Evolutionary conservation across 2,329 filamentous ascomycete genomes (phyloP).

Genomic region (Bertia moriformis): DNA sequence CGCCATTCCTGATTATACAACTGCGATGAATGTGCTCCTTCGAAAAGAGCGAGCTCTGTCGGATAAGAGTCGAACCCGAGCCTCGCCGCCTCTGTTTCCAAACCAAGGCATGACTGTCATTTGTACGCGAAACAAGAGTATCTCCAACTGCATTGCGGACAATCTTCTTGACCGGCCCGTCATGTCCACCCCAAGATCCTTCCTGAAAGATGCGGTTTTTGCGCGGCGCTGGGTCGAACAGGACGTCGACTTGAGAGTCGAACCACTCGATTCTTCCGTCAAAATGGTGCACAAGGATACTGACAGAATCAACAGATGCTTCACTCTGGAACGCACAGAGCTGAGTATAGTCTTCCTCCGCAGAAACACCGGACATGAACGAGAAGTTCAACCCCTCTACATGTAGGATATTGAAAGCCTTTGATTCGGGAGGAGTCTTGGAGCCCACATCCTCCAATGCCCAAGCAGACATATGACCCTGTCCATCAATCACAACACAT

Average conservation of each 20-base stretch:
- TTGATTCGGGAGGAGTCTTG: slow-evolving; percentile 47
- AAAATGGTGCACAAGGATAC: slow-evolving; percentile 66
- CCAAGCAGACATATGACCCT: slow-evolving; percentile 80
- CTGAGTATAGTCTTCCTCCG: slow-evolving; percentile 1
- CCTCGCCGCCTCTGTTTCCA: slow-evolving; percentile 56
- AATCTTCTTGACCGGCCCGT: slow-evolving; percentile 66
- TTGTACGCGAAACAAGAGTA: slow-evolving; percentile 68
- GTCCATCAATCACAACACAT: slow-evolving; percentile 70
- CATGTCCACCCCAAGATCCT: slow-evolving; percentile 72
- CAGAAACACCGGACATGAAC: slow-evolving; percentile 20
- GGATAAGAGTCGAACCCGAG: slow-evolving; percentile 37
- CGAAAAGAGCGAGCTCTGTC: slow-evolving; percentile 54
- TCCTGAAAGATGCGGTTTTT: slow-evolving; percentile 44
- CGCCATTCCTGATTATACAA: slow-evolving; percentile 61
- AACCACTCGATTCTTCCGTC: slow-evolving; percentile 75
- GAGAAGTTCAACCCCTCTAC: slow-evolving; percentile 43
- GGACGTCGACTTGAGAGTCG: slow-evolving; percentile 59
- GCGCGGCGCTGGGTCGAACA: slow-evolving; percentile 61
- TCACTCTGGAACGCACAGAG: neutral
- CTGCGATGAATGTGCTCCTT: slow-evolving; percentile 66
- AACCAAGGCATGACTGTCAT: slow-evolving; percentile 64
- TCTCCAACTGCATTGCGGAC: slow-evolving; percentile 71
- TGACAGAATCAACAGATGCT: neutral
- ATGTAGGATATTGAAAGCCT: slow-evolving; percentile 77
- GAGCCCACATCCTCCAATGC: slow-evolving; percentile 74